Evolutionary conservation across 192 early-diverging fungal species (phyloP), one percentile per base, ranked within the genome.

Genomic region (Backusella luteola): DNA sequence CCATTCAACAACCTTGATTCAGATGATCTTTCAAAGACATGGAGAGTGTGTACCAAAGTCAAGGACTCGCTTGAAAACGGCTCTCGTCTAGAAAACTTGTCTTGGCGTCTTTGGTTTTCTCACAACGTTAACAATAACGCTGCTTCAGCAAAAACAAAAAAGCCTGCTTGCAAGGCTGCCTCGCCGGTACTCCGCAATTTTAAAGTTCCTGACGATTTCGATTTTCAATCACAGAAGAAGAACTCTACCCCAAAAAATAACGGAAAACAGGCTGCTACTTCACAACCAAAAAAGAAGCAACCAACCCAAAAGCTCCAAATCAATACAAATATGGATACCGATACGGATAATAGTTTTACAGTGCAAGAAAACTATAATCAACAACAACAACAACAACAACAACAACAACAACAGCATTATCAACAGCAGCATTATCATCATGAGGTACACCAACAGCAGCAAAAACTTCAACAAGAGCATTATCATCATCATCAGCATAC

Each of bases 81-180:
- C 21, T 89, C 86, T 49, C 91, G 94, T 21, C 78, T 94, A 32
- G 94, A 95, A 77, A 95, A 95, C 80, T 87, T 94, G 73, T 94
- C 93, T 19, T 95, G 94, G 94, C 84, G 94, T 19, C 84, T 95
- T 44, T 95, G 94, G 94, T 93, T 93, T 75, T 84, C 92, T 76
- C 93, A 95, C 67, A 86, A 91, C 75, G 80, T 87, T 26, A 71
- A 71, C 42, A 69, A 32, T 32, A 32, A 39, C n/a, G 4, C 34
- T 11, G n/a, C 68, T 39, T 19, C 15, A 32, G 32, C 21, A 44
- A 49, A 49, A 69, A 39, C 68, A 63, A 63, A 63, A 63, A 63
- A 63, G 56, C 46, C 19, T 49, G 56, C 56, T 29, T 63, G 11
- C 56, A 63, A 63, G 56, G 56, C 56, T 63, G 21, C 56, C 23